Evolutionary conservation across 2,329 filamentous ascomycete genomes (phyloP).

Genomic region (Trichothecium sympodiale): DNA sequence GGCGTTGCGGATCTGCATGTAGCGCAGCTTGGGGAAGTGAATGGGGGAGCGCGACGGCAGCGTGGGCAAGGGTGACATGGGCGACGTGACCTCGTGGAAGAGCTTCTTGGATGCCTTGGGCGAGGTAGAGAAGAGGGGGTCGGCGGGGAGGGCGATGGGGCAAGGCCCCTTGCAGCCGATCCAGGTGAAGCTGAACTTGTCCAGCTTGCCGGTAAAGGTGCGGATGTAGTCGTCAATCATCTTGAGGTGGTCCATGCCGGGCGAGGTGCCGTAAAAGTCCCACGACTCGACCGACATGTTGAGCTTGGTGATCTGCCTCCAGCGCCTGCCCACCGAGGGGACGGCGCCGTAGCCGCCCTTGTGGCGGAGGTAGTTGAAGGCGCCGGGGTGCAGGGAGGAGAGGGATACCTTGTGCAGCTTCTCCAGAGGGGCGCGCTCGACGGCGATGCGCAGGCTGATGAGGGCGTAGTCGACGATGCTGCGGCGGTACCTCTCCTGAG

Average conservation of each 20-base stretch:
- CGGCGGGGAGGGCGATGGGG: slow-evolving; percentile 58
- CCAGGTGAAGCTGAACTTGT: slow-evolving; percentile 70
- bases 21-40: slow-evolving; percentile 54
- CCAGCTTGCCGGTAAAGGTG: slow-evolving; percentile 52
- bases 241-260: slow-evolving; percentile 59
- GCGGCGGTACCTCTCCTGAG: slow-evolving; percentile 59
- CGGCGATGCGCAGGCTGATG: slow-evolving; percentile 72
- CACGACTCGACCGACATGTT: slow-evolving; percentile 62
- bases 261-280: slow-evolving; percentile 49
- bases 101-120: slow-evolving; percentile 44
- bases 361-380: slow-evolving; percentile 68
- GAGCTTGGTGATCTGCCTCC: slow-evolving; percentile 67
- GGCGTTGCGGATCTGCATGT: slow-evolving; percentile 62
- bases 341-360: slow-evolving; percentile 63
- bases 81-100: slow-evolving; percentile 52
- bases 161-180: slow-evolving; percentile 63
- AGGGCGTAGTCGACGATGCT: slow-evolving; percentile 80
- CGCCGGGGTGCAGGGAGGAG: slow-evolving; percentile 61
- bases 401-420: slow-evolving; percentile 61
- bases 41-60: slow-evolving; percentile 43
- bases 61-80: slow-evolving; percentile 51
- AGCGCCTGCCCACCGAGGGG: slow-evolving; percentile 59
- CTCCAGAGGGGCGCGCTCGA: slow-evolving; percentile 60
- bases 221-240: slow-evolving; percentile 74
- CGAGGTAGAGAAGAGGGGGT: slow-evolving; percentile 48